Evolutionary conservation across 2,329 filamentous ascomycete species (phyloP).

Genomic region (Falciphora oryzae): DNA sequence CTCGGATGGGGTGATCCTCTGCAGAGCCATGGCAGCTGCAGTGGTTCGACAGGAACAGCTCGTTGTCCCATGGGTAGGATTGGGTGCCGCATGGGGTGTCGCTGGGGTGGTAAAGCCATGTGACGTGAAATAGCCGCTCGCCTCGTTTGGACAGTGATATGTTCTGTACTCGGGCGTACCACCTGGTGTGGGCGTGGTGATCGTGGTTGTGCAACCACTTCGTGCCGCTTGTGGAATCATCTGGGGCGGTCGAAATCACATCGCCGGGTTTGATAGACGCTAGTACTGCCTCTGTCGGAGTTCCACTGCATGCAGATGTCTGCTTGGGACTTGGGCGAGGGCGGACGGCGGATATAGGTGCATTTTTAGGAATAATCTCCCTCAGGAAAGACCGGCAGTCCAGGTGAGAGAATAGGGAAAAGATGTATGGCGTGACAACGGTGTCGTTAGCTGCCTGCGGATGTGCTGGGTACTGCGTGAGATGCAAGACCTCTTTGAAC

Average conservation of each 20-base stretch:
- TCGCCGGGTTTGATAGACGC: conserved; percentile 37
- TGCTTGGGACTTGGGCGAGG: background rate
- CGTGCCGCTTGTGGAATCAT: conserved; percentile 40
- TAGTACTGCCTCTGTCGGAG: background rate
- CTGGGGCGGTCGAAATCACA: conserved; percentile 41
- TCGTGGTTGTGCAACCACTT: conserved; percentile 49
- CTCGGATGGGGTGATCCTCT: conserved; percentile 35
- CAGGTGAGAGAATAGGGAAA: conserved; percentile 58
- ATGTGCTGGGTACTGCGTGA: conserved; percentile 26
- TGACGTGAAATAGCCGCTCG: conserved; percentile 48
- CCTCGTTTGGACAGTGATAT: conserved; percentile 34
- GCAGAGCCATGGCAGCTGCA: conserved; percentile 57
- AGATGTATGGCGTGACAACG: conserved; percentile 64
- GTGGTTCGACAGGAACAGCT: conserved; percentile 71
- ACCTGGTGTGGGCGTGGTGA: conserved; percentile 39
- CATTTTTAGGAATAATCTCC: conserved; percentile 15
- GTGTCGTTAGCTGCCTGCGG: conserved; percentile 34
- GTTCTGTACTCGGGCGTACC: conserved; percentile 65
- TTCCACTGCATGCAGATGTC: no score
- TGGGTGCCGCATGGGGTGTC: conserved; percentile 66
- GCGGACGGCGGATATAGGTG: no score
- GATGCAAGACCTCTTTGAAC: conserved; percentile 46
- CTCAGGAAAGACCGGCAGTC: conserved; percentile 50
- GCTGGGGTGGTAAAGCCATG: conserved; percentile 67
- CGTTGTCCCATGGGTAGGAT: conserved; percentile 64